Percentiles rank a stretch among this genome's conserved stretches.
phyloP scores from a whole-genome alignment of 176 grass and related monocot species.

The Luzula sylvatica region DNA sequence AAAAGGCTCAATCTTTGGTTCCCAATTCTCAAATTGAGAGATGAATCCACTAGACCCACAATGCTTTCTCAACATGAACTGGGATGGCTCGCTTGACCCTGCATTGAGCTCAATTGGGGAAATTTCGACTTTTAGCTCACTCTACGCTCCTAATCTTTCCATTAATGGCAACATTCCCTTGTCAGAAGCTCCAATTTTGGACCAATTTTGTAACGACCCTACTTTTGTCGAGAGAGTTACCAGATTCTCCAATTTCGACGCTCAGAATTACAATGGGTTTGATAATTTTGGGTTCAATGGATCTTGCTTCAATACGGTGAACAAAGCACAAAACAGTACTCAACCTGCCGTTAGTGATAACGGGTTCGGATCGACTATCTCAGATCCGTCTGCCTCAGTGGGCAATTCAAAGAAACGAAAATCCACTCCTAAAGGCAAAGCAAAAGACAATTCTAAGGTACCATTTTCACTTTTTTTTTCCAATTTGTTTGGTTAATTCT shows the following conservation, averaged over 20 bases:
- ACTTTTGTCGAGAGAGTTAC: conserved; percentile 59
- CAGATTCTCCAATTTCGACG: conserved; percentile 57
- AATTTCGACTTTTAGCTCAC: conserved; percentile 14
- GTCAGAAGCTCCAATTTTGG: conserved; percentile 24
- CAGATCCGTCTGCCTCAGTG: conserved; percentile 36
- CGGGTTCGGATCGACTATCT: conserved; percentile 63
- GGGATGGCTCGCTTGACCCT: conserved; percentile 15
- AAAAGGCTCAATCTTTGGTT: conserved; percentile 21
- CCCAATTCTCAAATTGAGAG: background rate
- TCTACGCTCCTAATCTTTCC: background rate
- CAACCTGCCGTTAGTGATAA: conserved; percentile 23
- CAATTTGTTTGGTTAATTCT: background rate
- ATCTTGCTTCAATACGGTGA: background rate
- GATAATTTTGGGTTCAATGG: conserved; percentile 27
- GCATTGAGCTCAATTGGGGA: conserved; percentile 14
- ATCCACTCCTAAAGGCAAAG: conserved; percentile 48
- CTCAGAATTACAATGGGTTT: conserved; percentile 39
- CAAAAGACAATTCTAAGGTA: conserved; percentile 45
- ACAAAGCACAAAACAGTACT: conserved; percentile 9
- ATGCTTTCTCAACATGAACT: conserved; percentile 24
- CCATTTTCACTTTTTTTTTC: conserved; percentile 27
- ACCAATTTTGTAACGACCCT: conserved; percentile 38
- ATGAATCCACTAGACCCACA: conserved; percentile 21
- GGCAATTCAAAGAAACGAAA: conserved; percentile 84
- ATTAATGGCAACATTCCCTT: background rate